Evolutionary conservation across 164 flowering plant genomes (phyloP), one percentile per base, ranked within the genome.

Genomic region (Houttuynia cordata): DNA sequence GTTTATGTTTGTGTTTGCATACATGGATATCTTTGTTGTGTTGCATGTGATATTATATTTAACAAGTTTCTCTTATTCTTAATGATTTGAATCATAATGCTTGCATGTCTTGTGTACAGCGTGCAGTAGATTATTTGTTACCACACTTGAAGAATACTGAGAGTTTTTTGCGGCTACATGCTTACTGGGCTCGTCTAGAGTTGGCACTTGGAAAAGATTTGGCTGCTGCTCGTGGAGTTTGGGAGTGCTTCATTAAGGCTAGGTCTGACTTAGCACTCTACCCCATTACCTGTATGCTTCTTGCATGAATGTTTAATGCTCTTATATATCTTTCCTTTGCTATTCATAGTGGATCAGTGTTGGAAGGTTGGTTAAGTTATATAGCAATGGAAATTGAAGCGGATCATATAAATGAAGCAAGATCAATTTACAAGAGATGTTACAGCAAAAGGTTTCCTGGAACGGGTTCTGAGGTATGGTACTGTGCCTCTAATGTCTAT

Each of bases 181-280:
- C 77, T 58, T 93, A 93, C 70, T 93, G 99, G 99, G 85, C 97
- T 55, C 83, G 78, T 47, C 70, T 93, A 53, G 99, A 90, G 78
- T 69, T 75, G 51, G 73, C 67, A 10, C 66, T 83, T 51, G 86
- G 79, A 47, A 83, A 86, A 60, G 89, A 94, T 75, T 42, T 80
- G 70, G 71, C 8, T 78, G 89, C 91, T 53, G 93, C 96, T 62
- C 96, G 95, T 66, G 83, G 81, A 65, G 99, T 86, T 63, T 94
- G 99, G 99, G 99, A 94, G 69, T 81, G 82, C 72, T 80, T 94
- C 63, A 81, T 88, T 56, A 94, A 91, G 76, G 81, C 63, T 53
- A 74, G 97, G 99, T 90, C 54, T 64, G 56, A 18, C 37, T 5
- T 24, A 18, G 30, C 10, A 15, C 14, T 62, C 0, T 53, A 39